Evolutionary conservation across 306 rosid species (phyloP).

Genomic region (Rosa rugosa): DNA sequence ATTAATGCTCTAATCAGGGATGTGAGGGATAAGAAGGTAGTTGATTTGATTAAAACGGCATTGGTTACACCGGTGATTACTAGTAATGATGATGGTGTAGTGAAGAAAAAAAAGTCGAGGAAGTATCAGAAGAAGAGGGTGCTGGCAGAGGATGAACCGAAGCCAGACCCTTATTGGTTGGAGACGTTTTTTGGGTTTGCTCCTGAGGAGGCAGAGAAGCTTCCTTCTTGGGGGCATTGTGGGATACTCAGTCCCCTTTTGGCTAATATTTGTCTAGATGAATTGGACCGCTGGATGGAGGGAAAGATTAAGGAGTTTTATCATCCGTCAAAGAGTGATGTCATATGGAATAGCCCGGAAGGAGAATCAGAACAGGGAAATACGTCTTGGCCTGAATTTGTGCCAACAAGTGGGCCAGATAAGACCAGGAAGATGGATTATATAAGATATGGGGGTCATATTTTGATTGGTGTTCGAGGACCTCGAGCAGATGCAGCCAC

Average conservation of each 20-base stretch:
- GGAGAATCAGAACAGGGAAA: conserved; percentile 88
- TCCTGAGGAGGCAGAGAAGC: conserved; percentile 83
- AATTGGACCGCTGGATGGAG: conserved; percentile 94
- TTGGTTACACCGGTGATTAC: conserved; percentile 69
- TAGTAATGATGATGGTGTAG: conserved; percentile 50
- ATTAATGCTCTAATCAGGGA: conserved; percentile 83
- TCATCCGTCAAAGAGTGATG: conserved; percentile 91
- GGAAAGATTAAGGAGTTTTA: conserved; percentile 81
- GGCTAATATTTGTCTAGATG: conserved; percentile 81
- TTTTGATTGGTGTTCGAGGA: conserved; percentile 83
- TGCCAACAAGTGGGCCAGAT: conserved; percentile 97
- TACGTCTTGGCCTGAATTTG: conserved; percentile 98
- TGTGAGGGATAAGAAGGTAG: conserved; percentile 77
- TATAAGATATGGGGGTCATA: conserved; percentile 83
- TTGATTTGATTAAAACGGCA: conserved; percentile 78
- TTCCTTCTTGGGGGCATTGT: conserved; percentile 93
- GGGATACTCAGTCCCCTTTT: conserved; percentile 82
- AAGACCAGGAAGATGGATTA: conserved; percentile 94
- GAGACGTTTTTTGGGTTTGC: conserved; percentile 88
- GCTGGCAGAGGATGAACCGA: conserved; percentile 90
- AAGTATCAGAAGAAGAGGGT: conserved; percentile 96
- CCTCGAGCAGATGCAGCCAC: conserved; percentile 89
- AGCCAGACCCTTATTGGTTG: conserved; percentile 97
- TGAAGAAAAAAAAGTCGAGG: conserved; percentile 67
- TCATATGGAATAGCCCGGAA: conserved; percentile 84